Base-by-base conservation (phyloP, 176 grass and related monocot genomes). In the Chrysopogon serrulatus region DNA sequence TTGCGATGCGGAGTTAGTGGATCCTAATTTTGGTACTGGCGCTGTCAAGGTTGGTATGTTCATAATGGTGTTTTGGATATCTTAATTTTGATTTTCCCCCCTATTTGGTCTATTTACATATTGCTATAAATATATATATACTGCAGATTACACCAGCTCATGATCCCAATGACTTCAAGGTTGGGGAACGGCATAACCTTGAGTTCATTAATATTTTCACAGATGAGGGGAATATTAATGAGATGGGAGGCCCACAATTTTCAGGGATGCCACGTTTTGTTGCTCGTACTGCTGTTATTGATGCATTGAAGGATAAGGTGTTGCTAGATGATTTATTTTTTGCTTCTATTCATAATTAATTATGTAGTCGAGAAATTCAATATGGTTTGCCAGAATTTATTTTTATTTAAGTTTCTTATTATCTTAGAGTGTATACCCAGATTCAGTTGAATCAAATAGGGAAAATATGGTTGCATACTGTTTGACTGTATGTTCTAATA, bases 101-200 rank as follows among this genome's bases (percentile, higher is more conserved):
- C 34, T 74, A 43, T 31, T 83, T 67, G 31, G 3, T 40, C 10
- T 37, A 71, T 59, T 1, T 30, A 37, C 27, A 33, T 71, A 37
- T 28, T 57, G 24, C 68, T 71, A 28, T 30, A 71, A 28, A 12
- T 54, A 24, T 30, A 66, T 21, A 33, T 51, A 65, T 73, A 53
- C 30, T 65, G 78, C 77, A 98, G 95, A 98, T 98, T 82, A 94
- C 95, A 54, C 90, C 92, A n/a, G 92, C 92, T 48, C 90, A 98
- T 89, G 95, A 98, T 85, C 86, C 92, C 26, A 88, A 94, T 84
- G 95, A 98, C 63, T 98, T 98, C 81, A 87, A 98, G 86, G 88
- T 94, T 65, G 90, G 92, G 34, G 91, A 94, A 77, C 83, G 92
- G 60, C 92, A 98, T 87, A 94, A 89, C 69, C 88, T 98, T 84